phyloP scores from a whole-genome alignment of 2,329 filamentous ascomycete species.

The Diaporthe citriasiana region DNA sequence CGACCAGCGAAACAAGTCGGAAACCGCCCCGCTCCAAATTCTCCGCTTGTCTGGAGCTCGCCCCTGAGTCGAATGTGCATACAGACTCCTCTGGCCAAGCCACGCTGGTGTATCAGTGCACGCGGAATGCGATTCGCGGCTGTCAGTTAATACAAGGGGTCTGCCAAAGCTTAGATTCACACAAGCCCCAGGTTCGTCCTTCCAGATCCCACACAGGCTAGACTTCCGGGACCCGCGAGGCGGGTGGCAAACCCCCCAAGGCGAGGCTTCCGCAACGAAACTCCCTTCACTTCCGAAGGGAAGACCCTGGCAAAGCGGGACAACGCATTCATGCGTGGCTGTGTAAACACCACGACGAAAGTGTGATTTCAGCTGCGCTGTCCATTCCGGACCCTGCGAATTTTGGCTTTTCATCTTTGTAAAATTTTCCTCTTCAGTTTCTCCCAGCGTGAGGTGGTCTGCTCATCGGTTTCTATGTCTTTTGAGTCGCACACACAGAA shows the following conservation, averaged over 20 bases:
- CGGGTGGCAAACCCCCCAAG: not conserved
- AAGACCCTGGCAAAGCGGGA: slow-evolving; percentile 21
- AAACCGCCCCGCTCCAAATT: slow-evolving; percentile 22
- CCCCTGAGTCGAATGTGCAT: slow-evolving; percentile 22
- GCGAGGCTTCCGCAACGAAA: slow-evolving; percentile 21
- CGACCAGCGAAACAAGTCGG: slow-evolving; percentile 34
- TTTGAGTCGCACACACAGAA: not conserved
- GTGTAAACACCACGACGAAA: slow-evolving; percentile 17
- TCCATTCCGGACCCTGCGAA: not conserved
- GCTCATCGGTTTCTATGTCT: not conserved
- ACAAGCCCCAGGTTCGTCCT: slow-evolving; percentile 9
- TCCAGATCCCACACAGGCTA: slow-evolving; percentile 13
- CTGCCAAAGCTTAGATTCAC: slow-evolving; percentile 9
- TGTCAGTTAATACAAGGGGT: not conserved
- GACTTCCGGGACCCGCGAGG: slow-evolving; percentile 3
- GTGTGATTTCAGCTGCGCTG: not conserved
- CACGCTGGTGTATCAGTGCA: slow-evolving; percentile 8
- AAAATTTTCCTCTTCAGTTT: not conserved
- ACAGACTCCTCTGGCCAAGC: not conserved
- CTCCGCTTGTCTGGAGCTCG: slow-evolving; percentile 20
- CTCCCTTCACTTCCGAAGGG: slow-evolving; percentile 14
- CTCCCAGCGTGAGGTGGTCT: not conserved
- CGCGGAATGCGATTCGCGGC: slow-evolving; percentile 11
- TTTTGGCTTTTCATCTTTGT: not conserved
- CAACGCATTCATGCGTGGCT: slow-evolving; percentile 33